Conservation (phyloP, 164 flowering plant species). For the Magnolia changhungtana region DNA sequence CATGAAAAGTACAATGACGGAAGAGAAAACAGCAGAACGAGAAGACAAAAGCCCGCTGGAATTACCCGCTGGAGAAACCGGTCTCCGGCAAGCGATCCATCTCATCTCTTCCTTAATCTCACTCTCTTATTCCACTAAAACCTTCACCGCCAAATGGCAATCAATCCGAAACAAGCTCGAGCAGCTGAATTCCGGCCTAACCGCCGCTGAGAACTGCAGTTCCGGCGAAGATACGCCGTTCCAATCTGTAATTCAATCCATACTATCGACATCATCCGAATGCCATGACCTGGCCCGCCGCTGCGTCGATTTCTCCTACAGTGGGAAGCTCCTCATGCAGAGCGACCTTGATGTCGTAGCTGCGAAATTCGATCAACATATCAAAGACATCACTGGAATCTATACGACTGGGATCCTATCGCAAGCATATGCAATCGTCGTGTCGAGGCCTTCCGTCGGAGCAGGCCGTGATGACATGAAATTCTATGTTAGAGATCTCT, state of each 20-base stretch:
- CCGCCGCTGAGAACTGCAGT: slow-evolving; percentile 41
- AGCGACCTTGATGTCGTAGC: slow-evolving; percentile 69
- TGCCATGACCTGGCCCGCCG: slow-evolving; percentile 54
- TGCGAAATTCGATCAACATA: slow-evolving; percentile 49
- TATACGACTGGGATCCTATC: slow-evolving; percentile 48
- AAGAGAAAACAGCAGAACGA: slow-evolving; percentile 16
- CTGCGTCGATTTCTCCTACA: slow-evolving; percentile 61
- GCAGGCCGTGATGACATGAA: slow-evolving; percentile 66
- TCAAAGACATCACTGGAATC: slow-evolving; percentile 44
- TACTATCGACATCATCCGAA: slow-evolving; percentile 34
- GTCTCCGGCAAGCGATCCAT: slow-evolving; percentile 37
- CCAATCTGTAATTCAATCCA: slow-evolving; percentile 18
- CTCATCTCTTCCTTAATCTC: slow-evolving; percentile 49
- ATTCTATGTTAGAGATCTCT: slow-evolving; percentile 67
- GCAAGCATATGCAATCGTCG: slow-evolving; percentile 58
- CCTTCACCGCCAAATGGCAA: slow-evolving; percentile 76
- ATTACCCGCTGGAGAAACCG: slow-evolving; percentile 14
- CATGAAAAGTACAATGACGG: slow-evolving; percentile 32
- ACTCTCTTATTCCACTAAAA: slow-evolving; percentile 51
- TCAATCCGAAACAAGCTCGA: slow-evolving; percentile 62
- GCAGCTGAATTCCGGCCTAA: slow-evolving; percentile 54
- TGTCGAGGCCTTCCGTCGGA: slow-evolving; percentile 53
- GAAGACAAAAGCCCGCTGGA: slow-evolving; percentile 7
- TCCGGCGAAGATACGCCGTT: slow-evolving; percentile 27
- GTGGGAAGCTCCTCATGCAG: slow-evolving; percentile 95